Evolutionary conservation across 495 filamentous ascomycete species (phyloP), one percentile per base, ranked within the genome.

Genomic region (Coniosporium apollinis): DNA sequence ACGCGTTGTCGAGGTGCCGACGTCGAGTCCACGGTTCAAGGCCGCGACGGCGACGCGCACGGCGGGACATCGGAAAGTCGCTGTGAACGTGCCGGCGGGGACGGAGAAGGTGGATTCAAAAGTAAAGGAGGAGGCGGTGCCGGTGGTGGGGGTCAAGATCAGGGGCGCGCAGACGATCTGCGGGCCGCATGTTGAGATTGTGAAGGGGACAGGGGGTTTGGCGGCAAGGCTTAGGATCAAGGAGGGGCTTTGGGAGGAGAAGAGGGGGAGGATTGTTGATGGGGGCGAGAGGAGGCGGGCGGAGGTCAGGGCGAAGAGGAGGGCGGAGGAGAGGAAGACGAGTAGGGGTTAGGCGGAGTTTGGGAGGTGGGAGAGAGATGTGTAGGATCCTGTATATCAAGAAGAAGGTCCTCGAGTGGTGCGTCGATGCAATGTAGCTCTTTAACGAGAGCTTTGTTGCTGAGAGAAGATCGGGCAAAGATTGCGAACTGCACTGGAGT

Each of bases 251-350:
- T 94, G 86, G 85, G 85, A 91, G 60, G 63, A 80, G 46, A 65
- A 58, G 49, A 66, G 79, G 38, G 89, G 89, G 25, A 69, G 71
- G 30, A 97, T 96, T 72, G 70, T 94, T 41, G 89, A 97, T 65
- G 89, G 89, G 48, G 89, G 89, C 65, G 89, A 97, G 61, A 71
- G 89, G 53, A 72, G 91, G 54, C 74, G 69, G 58, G 76, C 74
- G 13, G 79, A 92, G 59, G 76, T 96, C 29, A 65, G 82, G 51
- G 67, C 74, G 18, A 82, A 81, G 66, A 67, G 68, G 43, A 48
- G 54, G 38, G 47, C 51, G 13, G 45, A 41, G 19, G 60, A 62
- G 48, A 52, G 54, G 37, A 60, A 57, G 52, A 48, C 40, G 7
- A 37, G 42, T 20, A 38, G n/a, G n/a, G n/a, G n/a, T n/a, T n/a